Conservation (phyloP, 352 stramenopile genomes). For the Pythium grandisporangium region DNA sequence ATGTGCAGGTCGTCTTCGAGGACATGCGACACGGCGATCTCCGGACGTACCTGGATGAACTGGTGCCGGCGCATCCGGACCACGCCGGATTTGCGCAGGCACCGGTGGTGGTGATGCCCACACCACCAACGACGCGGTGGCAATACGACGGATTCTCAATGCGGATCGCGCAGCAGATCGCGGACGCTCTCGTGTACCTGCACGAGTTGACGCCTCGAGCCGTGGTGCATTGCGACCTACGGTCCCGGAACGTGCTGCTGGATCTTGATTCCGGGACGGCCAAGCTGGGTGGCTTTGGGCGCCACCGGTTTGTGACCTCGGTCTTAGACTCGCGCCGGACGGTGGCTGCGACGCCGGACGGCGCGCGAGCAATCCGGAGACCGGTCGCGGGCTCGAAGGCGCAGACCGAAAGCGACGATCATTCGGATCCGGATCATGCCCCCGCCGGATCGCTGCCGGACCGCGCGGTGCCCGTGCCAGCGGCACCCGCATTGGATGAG, state of each 20-base stretch:
- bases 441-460: background rate
- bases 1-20: slow-evolving; percentile 14
- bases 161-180: slow-evolving; percentile 8
- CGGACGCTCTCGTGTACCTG: slow-evolving; percentile 9
- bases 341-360: too few species aligned
- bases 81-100: too few species aligned
- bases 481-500: background rate
- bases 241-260: slow-evolving; percentile 14
- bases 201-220: background rate
- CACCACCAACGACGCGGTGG: slow-evolving; percentile 6
- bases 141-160: slow-evolving; percentile 3
- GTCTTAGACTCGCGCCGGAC: too few species aligned
- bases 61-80: too few species aligned
- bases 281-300: slow-evolving; percentile 14
- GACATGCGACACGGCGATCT: slow-evolving; percentile 12
- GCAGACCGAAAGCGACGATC: too few species aligned
- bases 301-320: slow-evolving; percentile 6
- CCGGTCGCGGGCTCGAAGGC: too few species aligned
- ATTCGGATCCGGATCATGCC: background rate
- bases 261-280: slow-evolving; percentile 9
- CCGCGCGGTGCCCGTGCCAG: background rate
- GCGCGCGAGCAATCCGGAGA: too few species aligned
- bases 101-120: slow-evolving; percentile 9
- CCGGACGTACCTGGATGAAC: slow-evolving; percentile 8
- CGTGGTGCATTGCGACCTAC: slow-evolving; percentile 11